Evolutionary conservation across 106 monocot genomes (phyloP), one percentile per base, ranked within the genome.

Genomic region (Dactylorhiza incarnata): DNA sequence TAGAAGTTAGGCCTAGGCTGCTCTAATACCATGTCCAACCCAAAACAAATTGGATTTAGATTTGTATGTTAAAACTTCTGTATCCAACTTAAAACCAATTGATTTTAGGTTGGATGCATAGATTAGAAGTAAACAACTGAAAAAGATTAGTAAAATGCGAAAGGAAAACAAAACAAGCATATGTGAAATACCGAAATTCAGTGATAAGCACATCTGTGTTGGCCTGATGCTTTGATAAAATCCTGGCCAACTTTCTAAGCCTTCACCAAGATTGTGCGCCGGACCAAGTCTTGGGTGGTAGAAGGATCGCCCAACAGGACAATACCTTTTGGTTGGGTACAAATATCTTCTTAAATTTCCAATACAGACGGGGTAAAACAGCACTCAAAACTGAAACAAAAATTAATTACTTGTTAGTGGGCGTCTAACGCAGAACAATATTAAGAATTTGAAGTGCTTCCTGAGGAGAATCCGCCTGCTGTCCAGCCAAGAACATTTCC

Each of bases 171-270:
- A 47, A 26, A 71, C 9, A 24, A 6, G 25, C 16, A 19, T 9
- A 55, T 58, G 3, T 14, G 22, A 48, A 49, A 50, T 74, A 97
- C 97, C 94, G 77, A 97, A 91, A 75, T 97, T 97, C 7, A 97
- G 75, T 49, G 97, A 97, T 37, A 97, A 76, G 16, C 97, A 93
- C 97, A 97, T 97, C 59, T 97, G 97, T 62, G 97, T 97, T 37
- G 94, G 97, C 9, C 97, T 87, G 48, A 97, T 97, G 78, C 97
- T 97, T 67, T 97, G 97, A 77, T 97, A 97, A 80, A 96, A 96
- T 5, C 97, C 97, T n/a, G n/a, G n/a, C n/a, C n/a, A n/a, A n/a
- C n/a, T n/a, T n/a, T n/a, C n/a, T n/a, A n/a, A n/a, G n/a, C 97
- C 97, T 24, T 91, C 97, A 2, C 97, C 97, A 75, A 99, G 91